A percentile compares a stretch with the other conserved stretches of the same genome.
These are phyloP conservation scores for Trichoderma breve DNA, from an alignment of 2,329 filamentous ascomycete species.

Conservation along the genomic window DNA sequence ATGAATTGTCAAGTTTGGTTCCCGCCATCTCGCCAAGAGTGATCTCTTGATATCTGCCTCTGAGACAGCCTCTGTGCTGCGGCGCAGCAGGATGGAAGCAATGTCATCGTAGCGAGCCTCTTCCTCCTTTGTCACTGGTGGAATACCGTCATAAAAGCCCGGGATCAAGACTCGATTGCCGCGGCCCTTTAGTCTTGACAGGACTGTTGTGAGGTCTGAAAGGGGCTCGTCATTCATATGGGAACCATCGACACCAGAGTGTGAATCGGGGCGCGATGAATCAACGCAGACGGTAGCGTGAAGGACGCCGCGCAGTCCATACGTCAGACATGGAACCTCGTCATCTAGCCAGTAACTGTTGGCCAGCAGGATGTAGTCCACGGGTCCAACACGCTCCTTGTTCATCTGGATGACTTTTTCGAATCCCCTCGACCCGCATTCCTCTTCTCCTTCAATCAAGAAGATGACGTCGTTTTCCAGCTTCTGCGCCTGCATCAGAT, in stretches of 20 bases:
- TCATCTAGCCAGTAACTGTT: slow-evolving; percentile 99
- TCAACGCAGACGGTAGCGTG: slow-evolving; percentile 89
- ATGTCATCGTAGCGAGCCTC: slow-evolving; percentile 82
- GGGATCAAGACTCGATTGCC: slow-evolving; percentile 82
- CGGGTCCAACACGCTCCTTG: slow-evolving; percentile 80
- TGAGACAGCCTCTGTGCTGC: slow-evolving; percentile 60
- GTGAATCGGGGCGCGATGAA: slow-evolving; percentile 81
- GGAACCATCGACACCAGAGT: slow-evolving; percentile 96
- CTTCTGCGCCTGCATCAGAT: slow-evolving; percentile 78
- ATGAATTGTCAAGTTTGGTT: slow-evolving; percentile 92
- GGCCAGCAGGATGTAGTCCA: slow-evolving; percentile 92
- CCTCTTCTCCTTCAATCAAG: slow-evolving; percentile 94
- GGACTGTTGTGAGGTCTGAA: slow-evolving; percentile 81
- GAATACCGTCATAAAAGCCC: slow-evolving; percentile 82
- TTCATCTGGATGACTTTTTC: slow-evolving; percentile 75
- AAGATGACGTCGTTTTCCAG: slow-evolving; percentile 89
- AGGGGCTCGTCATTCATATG: slow-evolving; percentile 85
- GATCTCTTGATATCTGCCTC: slow-evolving; percentile 74
- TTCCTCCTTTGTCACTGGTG: slow-evolving; percentile 72
- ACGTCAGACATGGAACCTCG: slow-evolving; percentile 90
- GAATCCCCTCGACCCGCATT: slow-evolving; percentile 89
- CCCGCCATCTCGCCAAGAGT: slow-evolving; percentile 91
- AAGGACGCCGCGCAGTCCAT: slow-evolving; percentile 88
- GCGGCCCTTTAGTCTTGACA: slow-evolving; percentile 77
- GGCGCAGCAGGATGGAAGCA: slow-evolving; percentile 68